Conservation (phyloP, 1,139 yeast species). For the Geotrichum australiense region DNA sequence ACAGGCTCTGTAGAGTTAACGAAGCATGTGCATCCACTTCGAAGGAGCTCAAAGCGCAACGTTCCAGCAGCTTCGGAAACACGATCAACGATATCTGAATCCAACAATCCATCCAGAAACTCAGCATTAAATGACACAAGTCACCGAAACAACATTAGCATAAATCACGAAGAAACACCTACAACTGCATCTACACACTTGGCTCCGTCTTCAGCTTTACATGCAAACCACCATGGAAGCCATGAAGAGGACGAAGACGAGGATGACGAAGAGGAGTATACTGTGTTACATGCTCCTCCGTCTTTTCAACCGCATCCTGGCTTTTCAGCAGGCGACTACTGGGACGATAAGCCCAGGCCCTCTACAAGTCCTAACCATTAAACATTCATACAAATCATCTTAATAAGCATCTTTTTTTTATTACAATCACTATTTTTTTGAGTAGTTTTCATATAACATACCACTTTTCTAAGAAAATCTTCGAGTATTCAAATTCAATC, state of each 20-base stretch:
- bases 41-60: conserved; percentile 10
- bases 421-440: too few species aligned
- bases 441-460: too few species aligned
- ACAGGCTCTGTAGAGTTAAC: conserved; percentile 6
- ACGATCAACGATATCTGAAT: not conserved
- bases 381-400: too few species aligned
- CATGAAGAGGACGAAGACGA: conserved; percentile 13
- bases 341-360: conserved; percentile 28
- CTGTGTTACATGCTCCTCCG: conserved; percentile 14
- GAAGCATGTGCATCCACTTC: conserved; percentile 14
- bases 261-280: conserved; percentile 16
- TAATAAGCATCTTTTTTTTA: too few species aligned
- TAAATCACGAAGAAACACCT: too few species aligned
- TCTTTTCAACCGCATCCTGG: conserved; percentile 26
- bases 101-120: conserved; percentile 1
- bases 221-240: not conserved
- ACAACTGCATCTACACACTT: not conserved
- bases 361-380: too few species aligned
- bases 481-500: too few species aligned
- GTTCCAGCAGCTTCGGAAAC: not conserved
- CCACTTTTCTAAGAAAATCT: too few species aligned
- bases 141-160: not conserved
- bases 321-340: conserved; percentile 30
- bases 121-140: not conserved
- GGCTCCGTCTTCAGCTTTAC: too few species aligned